Conservation (phyloP, 1,284 basidiomycete genomes). For the Veloporphyrellus conicus region DNA sequence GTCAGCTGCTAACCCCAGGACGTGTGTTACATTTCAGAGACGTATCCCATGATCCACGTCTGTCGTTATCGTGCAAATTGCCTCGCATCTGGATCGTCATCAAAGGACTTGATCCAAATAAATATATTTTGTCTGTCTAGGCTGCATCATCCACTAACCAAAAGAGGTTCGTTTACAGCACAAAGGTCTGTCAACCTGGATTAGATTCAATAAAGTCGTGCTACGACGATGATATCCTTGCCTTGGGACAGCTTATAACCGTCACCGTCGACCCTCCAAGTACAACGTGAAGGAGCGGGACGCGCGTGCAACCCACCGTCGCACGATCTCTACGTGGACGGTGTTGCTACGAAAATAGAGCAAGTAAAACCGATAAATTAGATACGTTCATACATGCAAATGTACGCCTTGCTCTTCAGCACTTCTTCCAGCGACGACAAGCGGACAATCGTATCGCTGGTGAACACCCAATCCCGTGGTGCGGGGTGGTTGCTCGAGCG, state of each 20-base stretch:
- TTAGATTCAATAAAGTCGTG: no score
- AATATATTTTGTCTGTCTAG: constrained; percentile 1
- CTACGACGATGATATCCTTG: neutral
- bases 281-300: neutral
- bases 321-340: no score
- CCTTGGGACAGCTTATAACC: no score
- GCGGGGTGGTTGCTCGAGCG: constrained; percentile 10
- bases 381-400: constrained; percentile 82
- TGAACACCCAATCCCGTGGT: constrained; percentile 81
- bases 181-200: no score
- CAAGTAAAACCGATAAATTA: constrained; percentile 24
- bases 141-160: neutral
- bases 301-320: no score
- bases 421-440: constrained; percentile 83
- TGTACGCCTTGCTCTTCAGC: constrained; percentile 83
- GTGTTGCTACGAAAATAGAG: neutral
- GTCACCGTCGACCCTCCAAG: neutral
- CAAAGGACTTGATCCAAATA: neutral
- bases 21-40: no score
- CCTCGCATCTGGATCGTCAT: no score
- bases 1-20: no score
- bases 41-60: no score
- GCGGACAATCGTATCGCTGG: constrained; percentile 80
- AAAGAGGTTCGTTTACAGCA: neutral
- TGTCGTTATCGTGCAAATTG: no score